phyloP scores from a whole-genome alignment of 2,329 filamentous ascomycete species.

The Alternaria sp. region DNA sequence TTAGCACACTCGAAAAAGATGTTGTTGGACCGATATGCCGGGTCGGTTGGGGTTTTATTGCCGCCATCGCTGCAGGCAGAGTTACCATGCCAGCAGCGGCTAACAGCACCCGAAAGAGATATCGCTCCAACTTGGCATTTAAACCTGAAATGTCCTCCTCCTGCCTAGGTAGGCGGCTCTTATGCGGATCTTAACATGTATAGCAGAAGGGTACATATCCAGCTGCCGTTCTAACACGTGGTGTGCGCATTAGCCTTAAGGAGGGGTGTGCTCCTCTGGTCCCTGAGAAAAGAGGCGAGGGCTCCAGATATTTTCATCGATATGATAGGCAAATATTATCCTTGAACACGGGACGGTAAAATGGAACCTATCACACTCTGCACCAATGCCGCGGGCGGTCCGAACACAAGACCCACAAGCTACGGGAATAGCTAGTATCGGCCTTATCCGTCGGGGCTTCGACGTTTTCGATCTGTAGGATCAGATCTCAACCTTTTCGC shows the following conservation, averaged over 20 bases:
- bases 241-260: not conserved
- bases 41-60: not conserved
- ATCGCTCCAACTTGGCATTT: not conserved
- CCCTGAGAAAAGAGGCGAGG: not conserved
- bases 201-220: not conserved
- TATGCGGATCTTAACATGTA: not conserved
- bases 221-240: not conserved
- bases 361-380: not conserved
- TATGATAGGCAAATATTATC: not conserved
- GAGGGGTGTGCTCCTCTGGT: not conserved
- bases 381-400: not conserved
- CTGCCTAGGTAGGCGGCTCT: not conserved
- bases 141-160: not conserved
- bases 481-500: not conserved
- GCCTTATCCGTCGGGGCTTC: not conserved
- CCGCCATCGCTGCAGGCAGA: not conserved
- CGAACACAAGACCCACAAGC: not conserved
- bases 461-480: not conserved
- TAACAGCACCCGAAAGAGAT: not conserved
- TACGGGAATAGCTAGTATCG: slow-evolving; percentile 1
- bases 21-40: slow-evolving; percentile 1
- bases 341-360: not conserved
- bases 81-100: not conserved
- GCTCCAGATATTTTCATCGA: not conserved
- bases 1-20: slow-evolving; percentile 10